These are phyloP conservation scores for Blechomonas ayalai DNA, from an alignment of 208 protist species.

Conservation along the genomic window DNA sequence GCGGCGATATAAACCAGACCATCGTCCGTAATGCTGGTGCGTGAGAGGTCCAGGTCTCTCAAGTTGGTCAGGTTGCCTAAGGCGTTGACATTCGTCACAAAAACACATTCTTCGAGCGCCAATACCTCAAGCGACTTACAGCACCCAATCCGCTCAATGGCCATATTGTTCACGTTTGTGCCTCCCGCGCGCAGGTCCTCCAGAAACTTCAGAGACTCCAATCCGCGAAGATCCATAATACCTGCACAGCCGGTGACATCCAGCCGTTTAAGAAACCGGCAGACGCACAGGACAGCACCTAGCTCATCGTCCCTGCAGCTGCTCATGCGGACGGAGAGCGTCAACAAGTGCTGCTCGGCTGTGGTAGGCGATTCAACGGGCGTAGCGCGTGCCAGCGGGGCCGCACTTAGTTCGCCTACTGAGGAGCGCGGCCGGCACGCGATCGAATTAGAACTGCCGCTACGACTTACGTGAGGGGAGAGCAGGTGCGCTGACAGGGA, in stretches of 20 bases:
- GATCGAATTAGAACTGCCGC: too few relatives aligned
- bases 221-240: constrained; percentile 21
- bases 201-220: too few relatives aligned
- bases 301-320: too few relatives aligned
- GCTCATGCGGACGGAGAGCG: too few relatives aligned
- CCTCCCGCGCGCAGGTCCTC: constrained; percentile 11
- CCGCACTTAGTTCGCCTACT: too few relatives aligned
- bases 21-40: constrained; percentile 42
- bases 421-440: too few relatives aligned
- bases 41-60: constrained; percentile 38
- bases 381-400: too few relatives aligned
- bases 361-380: too few relatives aligned
- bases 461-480: too few relatives aligned
- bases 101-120: constrained; percentile 32
- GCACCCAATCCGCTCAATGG: constrained; percentile 19
- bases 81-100: constrained; percentile 44
- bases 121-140: constrained; percentile 36
- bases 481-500: too few relatives aligned
- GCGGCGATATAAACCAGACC: constrained; percentile 41
- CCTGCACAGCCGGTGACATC: constrained; percentile 41
- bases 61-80: constrained; percentile 27
- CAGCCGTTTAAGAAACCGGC: constrained; percentile 15
- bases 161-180: constrained; percentile 34
- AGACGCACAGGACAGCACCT: too few relatives aligned
- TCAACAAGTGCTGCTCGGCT: too few relatives aligned